Base-by-base conservation (phyloP, 2,329 filamentous ascomycete species). In the Tolypocladium tundrense region DNA sequence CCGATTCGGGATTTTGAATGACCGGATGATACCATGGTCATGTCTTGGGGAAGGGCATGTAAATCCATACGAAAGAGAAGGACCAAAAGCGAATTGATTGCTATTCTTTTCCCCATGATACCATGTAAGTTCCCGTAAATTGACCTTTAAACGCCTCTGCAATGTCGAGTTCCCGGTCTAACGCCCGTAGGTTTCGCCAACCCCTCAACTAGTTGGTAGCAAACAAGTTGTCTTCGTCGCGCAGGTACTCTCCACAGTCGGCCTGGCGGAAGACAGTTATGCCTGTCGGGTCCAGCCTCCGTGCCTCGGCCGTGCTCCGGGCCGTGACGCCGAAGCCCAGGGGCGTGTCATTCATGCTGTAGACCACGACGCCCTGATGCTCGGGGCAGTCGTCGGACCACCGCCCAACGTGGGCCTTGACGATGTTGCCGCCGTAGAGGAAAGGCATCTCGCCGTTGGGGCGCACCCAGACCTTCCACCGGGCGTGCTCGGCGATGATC, bases 381-480 rank as follows among this genome's bases (percentile, higher is more conserved):
- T 96, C 91, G 0, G 93, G 92, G 67, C 88, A 92, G 77, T 97
- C 93, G 68, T 96, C 91, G 45, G 86, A 89, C 86, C 89, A 93
- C 61, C 91, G 78, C 24, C 90, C 90, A 21, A 94, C 83, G 67
- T 82, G 79, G 10, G 79, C 79, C 70, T 82, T 82, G 65, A 95
- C 84, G 56, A 96, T 81, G 73, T 97, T 92, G 58, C 90, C 90
- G 56, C 94, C 94, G 74, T 97, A 99, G 53, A 99, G 77, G 72
- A 96, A 97, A 1, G 94, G 93, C 91, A 97, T 96, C 69, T 95
- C 92, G 64, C 94, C 94, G 75, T 97, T 97, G 60, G 87, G 83
- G 75, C 95, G 95, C 65, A 99, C 87, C 91, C 92, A 97, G 66
- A 97, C 86, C 84, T 97, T 97, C 77, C 96, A 96, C 60, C 94